Percentiles rank a stretch among this genome's conserved stretches.
These are phyloP conservation scores for Sporothrix inflata DNA, from an alignment of 2,329 filamentous ascomycete genomes.

Conservation along the genomic window DNA sequence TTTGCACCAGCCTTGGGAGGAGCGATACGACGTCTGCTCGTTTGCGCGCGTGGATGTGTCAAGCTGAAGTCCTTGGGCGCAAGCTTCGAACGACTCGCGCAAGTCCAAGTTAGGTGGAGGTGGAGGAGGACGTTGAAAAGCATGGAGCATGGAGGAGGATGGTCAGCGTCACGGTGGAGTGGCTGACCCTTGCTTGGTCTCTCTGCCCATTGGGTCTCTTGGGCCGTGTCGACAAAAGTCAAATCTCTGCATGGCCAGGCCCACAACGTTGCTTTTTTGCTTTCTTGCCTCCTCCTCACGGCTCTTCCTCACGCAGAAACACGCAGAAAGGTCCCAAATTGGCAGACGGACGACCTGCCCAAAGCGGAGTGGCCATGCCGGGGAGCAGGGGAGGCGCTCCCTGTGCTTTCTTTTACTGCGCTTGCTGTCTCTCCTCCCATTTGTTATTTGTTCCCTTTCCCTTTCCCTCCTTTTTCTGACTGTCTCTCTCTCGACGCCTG, in stretches of 20 bases:
- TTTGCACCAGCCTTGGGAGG: neutral
- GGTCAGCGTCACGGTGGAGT: neutral
- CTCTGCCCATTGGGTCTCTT: neutral
- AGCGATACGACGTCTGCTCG: neutral
- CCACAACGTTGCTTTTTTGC: conserved; percentile 2
- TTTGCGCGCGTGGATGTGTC: neutral
- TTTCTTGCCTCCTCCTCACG: conserved; percentile 4
- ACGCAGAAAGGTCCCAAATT: conserved; percentile 9
- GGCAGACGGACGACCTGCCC: conserved; percentile 21
- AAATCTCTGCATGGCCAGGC: neutral
- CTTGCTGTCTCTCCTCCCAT: neutral
- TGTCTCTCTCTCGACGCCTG: neutral
- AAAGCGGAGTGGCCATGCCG: conserved; percentile 6
- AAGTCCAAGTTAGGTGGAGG: neutral
- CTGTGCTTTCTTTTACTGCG: neutral
- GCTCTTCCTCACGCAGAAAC: conserved; percentile 3
- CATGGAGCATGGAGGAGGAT: neutral
- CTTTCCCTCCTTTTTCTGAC: neutral
- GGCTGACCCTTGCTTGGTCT: neutral
- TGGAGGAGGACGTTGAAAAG: neutral
- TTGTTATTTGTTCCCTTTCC: neutral
- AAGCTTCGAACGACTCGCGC: neutral
- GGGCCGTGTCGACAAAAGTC: neutral
- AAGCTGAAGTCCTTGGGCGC: neutral
- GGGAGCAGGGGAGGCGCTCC: neutral